A percentile compares a stretch with the other conserved stretches of the same genome.
Evolutionary conservation across 345 rosid species (phyloP).

Genomic region (Gossypium raimondii): DNA sequence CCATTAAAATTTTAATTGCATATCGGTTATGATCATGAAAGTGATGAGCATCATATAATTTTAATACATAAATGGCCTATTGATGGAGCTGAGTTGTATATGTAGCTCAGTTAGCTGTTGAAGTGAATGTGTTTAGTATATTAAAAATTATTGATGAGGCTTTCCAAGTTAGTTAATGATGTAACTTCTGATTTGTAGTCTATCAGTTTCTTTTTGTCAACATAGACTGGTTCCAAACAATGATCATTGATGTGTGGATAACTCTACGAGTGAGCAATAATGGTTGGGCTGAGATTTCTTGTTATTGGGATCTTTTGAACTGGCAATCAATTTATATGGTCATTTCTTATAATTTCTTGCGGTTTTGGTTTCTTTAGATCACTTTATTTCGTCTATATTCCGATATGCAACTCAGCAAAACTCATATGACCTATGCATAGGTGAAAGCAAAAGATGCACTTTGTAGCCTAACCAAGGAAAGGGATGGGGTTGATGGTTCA

Average conservation of each 20-base stretch:
- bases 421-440: conserved; percentile 34
- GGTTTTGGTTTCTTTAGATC: background rate
- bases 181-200: background rate
- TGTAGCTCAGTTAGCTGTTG: background rate
- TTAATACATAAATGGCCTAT: conserved; percentile 1
- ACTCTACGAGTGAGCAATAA: conserved; percentile 85
- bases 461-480: conserved; percentile 53
- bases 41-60: background rate
- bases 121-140: background rate
- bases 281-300: conserved; percentile 55
- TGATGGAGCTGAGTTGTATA: background rate
- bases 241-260: conserved; percentile 26
- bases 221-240: background rate
- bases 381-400: background rate
- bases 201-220: background rate
- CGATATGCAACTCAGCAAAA: background rate
- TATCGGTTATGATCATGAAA: background rate
- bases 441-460: conserved; percentile 70
- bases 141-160: background rate
- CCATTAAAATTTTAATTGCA: background rate
- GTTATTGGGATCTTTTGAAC: conserved; percentile 64
- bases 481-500: conserved; percentile 82
- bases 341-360: conserved; percentile 7
- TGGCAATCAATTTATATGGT: conserved; percentile 30
- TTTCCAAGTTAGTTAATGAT: background rate